These are phyloP conservation scores for Pleurotus salmoneostramineus DNA, from an alignment of 768 basidiomycete species.

Conservation along the genomic window DNA sequence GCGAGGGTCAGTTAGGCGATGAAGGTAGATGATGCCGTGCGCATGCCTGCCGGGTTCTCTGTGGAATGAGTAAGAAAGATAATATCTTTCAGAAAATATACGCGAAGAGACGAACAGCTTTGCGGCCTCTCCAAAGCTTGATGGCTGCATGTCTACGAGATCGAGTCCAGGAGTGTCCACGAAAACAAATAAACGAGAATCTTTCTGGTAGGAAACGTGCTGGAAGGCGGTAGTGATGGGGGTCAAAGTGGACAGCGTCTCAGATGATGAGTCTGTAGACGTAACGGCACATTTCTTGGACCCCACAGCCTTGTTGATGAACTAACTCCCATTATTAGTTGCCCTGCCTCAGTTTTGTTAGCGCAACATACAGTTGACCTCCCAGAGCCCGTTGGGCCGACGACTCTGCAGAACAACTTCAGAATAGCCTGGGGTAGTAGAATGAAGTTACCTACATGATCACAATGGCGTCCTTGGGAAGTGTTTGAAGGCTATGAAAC, in stretches of 20 bases:
- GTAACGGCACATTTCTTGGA: slow-evolving; percentile 9
- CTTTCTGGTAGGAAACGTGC: too few species aligned
- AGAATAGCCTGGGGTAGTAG: too few species aligned
- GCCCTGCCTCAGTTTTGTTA: not conserved
- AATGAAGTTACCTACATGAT: too few species aligned
- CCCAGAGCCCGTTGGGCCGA: slow-evolving; percentile 20
- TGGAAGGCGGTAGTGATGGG: too few species aligned
- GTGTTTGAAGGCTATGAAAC: too few species aligned
- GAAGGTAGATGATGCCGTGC: slow-evolving; percentile 36
- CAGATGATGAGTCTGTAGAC: slow-evolving; percentile 9
- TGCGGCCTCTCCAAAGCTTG: slow-evolving; percentile 10
- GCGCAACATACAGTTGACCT: slow-evolving; percentile 6
- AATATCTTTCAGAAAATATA: too few species aligned
- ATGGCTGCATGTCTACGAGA: slow-evolving; percentile 8
- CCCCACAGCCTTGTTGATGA: slow-evolving; percentile 14
- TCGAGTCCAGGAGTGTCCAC: slow-evolving; percentile 20
- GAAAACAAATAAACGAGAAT: slow-evolving; percentile 9
- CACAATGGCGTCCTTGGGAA: too few species aligned
- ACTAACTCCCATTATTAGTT: slow-evolving; percentile 6
- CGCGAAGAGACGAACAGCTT: too few species aligned
- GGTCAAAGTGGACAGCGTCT: not conserved
- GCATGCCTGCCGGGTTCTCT: too few species aligned
- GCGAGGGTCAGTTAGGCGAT: slow-evolving; percentile 35
- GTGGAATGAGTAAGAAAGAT: too few species aligned
- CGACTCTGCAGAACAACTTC: slow-evolving; percentile 9